Evolutionary conservation across 345 rosid genomes (phyloP).

Genomic region (Eucalyptus marginata): DNA sequence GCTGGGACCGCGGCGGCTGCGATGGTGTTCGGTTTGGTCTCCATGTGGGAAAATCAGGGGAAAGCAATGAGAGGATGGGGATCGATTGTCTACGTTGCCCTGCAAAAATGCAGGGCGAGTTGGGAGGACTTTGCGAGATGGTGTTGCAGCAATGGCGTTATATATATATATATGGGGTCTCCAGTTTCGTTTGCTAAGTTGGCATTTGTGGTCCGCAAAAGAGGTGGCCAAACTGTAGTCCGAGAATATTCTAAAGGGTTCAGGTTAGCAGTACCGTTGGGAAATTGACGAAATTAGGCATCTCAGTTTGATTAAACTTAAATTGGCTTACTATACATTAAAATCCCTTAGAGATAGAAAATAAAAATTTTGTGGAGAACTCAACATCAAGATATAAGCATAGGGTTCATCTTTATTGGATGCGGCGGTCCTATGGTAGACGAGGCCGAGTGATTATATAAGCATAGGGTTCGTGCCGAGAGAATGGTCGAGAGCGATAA

Average conservation of each 20-base stretch:
- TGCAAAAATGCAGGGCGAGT: background rate
- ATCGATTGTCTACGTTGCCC: background rate
- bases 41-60: background rate
- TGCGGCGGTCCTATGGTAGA: background rate
- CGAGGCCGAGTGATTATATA: background rate
- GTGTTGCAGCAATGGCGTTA: background rate
- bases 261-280: background rate
- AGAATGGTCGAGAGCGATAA: background rate
- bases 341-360: background rate
- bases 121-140: background rate
- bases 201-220: background rate
- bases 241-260: background rate
- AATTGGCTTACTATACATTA: background rate
- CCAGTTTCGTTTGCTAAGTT: background rate
- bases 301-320: background rate
- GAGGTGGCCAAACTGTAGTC: background rate
- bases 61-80: background rate
- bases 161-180: background rate
- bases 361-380: background rate
- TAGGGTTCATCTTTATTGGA: background rate
- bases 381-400: background rate
- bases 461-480: background rate
- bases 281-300: background rate
- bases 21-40: background rate
- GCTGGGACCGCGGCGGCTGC: background rate